Evolutionary conservation across 306 rosid species (phyloP).

Genomic region (Calophaca sinica): DNA sequence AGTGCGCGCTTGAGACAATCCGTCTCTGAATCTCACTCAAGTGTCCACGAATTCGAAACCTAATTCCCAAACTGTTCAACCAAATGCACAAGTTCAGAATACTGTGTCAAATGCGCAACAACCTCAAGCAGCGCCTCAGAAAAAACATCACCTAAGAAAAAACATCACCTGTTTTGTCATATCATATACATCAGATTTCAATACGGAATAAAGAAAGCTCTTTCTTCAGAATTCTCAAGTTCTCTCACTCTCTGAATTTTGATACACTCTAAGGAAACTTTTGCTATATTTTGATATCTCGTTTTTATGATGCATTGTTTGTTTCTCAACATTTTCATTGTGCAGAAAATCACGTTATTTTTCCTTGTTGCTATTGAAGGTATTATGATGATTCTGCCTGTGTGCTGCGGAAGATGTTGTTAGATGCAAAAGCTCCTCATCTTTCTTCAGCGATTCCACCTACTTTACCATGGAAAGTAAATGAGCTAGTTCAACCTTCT

Average conservation of each 20-base stretch:
- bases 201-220: not conserved
- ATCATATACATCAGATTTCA: not conserved
- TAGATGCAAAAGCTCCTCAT: constrained; percentile 98
- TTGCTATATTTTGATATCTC: constrained; percentile 21
- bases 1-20: no score
- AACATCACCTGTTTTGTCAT: not conserved
- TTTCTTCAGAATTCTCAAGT: constrained; percentile 7
- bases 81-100: no score
- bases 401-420: constrained; percentile 89
- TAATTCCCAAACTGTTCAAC: no score
- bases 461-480: constrained; percentile 88
- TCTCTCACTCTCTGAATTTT: not conserved
- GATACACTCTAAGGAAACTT: constrained; percentile 13
- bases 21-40: no score
- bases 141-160: not conserved
- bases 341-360: constrained; percentile 36
- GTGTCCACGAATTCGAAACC: no score
- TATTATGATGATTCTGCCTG: constrained; percentile 98
- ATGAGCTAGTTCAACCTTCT: constrained; percentile 70
- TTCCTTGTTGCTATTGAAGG: constrained; percentile 56
- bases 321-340: constrained; percentile 27
- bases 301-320: constrained; percentile 16
- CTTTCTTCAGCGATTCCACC: constrained; percentile 95
- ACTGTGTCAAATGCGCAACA: no score
- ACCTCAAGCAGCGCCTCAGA: no score